Evolutionary conservation across 164 flowering plant species (phyloP).

Genomic region (Brasenia schreberi): DNA sequence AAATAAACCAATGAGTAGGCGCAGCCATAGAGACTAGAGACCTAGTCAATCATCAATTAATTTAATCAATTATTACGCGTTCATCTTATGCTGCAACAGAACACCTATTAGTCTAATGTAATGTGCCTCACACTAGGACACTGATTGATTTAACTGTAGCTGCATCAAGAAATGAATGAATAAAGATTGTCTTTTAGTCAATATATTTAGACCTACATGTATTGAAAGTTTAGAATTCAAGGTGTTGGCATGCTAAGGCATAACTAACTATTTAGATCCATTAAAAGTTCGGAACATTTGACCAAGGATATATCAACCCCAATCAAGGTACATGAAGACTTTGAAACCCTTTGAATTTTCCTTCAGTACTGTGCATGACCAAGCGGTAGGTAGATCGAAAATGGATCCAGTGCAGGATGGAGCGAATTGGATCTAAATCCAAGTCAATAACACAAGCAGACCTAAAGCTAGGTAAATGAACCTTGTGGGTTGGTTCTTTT

Average conservation of each 20-base stretch:
- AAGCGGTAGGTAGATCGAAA: no score
- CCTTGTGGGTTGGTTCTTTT: neutral
- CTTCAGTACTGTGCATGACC: neutral
- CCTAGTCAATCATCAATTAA: neutral
- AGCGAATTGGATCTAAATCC: no score
- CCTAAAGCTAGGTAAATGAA: neutral
- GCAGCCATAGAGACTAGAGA: neutral
- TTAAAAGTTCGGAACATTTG: neutral
- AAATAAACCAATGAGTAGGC: neutral
- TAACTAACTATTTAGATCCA: neutral
- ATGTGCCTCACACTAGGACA: neutral
- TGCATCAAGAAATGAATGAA: neutral
- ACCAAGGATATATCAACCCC: neutral
- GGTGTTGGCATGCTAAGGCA: neutral
- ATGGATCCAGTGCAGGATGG: no score
- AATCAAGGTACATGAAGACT: neutral
- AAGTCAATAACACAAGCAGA: no score
- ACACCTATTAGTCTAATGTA: neutral
- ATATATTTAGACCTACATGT: neutral
- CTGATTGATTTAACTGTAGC: neutral
- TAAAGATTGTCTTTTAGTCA: neutral
- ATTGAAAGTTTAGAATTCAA: neutral
- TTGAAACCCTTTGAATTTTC: neutral
- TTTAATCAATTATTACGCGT: neutral
- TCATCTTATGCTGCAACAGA: neutral